Conservation (phyloP, 495 filamentous ascomycete species). For the Parathielavia appendiculata region DNA sequence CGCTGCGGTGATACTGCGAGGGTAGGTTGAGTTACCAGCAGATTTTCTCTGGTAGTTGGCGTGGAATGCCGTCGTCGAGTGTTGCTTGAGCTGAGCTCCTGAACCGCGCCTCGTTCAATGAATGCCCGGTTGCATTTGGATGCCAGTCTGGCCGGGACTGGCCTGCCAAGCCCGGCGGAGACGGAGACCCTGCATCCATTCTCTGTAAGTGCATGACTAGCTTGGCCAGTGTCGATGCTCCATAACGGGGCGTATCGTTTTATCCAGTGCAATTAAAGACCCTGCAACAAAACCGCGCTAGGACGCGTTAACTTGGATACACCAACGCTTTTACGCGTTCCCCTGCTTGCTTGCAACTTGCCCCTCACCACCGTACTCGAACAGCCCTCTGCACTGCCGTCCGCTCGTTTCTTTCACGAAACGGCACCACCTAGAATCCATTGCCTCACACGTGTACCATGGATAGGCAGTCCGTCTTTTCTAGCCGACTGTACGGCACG, state of each 20-base stretch:
- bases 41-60: not conserved
- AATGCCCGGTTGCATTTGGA: constrained; percentile 2
- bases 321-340: constrained; percentile 19
- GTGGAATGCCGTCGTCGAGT: not conserved
- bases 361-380: constrained; percentile 16
- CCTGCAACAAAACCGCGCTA: constrained; percentile 18
- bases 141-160: constrained; percentile 13
- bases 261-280: constrained; percentile 26
- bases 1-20: not conserved
- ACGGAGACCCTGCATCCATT: not conserved
- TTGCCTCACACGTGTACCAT: constrained; percentile 40
- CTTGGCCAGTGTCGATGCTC: not conserved
- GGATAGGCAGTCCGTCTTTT: constrained; percentile 89
- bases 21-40: not conserved
- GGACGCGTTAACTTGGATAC: constrained; percentile 22
- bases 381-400: not conserved
- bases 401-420: not conserved
- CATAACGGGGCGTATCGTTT: not conserved
- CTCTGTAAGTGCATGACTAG: constrained; percentile 5
- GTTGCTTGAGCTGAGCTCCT: constrained; percentile 1
- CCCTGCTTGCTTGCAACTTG: constrained; percentile 14
- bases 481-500: constrained; percentile 46
- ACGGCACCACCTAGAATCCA: not conserved
- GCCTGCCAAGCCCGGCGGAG: constrained; percentile 8
- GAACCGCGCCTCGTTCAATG: not conserved